A percentile compares a stretch with the other conserved stretches of the same genome.
Evolutionary conservation across 371 early-diverging fungal genomes (phyloP).

Genomic region (Rhizomucor pusillus): DNA sequence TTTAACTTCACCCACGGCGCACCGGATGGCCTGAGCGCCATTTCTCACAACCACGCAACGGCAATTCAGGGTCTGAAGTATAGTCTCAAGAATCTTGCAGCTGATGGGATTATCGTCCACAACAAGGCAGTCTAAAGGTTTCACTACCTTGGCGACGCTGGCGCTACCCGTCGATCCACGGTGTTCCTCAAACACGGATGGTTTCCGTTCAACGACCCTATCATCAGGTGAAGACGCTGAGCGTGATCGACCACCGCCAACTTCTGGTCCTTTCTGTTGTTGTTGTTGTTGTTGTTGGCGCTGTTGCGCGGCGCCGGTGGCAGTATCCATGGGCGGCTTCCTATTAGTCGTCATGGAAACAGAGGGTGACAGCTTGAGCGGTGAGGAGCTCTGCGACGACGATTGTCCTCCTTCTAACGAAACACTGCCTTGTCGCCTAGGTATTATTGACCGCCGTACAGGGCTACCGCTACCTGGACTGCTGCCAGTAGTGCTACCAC

Average conservation of each 20-base stretch:
- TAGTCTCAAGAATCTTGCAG: constrained; percentile 84
- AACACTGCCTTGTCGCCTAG: too few species aligned
- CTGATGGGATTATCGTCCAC: constrained; percentile 92
- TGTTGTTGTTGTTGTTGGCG: constrained; percentile 4
- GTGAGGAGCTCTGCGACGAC: not conserved
- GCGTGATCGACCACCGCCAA: constrained; percentile 9
- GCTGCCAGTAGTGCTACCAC: too few species aligned
- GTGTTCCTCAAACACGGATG: constrained; percentile 2
- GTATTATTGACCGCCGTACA: not conserved
- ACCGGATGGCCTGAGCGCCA: constrained; percentile 89
- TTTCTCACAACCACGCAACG: constrained; percentile 81
- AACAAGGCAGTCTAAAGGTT: constrained; percentile 59
- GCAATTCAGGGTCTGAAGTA: constrained; percentile 70
- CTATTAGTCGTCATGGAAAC: constrained; percentile 7
- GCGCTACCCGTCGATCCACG: not conserved
- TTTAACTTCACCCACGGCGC: constrained; percentile 82
- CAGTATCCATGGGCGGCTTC: not conserved
- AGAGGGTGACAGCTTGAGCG: constrained; percentile 6
- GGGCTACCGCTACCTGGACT: not conserved
- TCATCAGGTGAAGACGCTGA: constrained; percentile 17
- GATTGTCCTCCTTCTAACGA: too few species aligned
- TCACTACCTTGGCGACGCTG: constrained; percentile 3
- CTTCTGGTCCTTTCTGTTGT: constrained; percentile 2
- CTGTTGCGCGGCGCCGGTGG: not conserved
- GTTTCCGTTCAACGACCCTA: constrained; percentile 1